Conservation (phyloP, 176 grass and related monocot genomes). For the Typha latifolia region DNA sequence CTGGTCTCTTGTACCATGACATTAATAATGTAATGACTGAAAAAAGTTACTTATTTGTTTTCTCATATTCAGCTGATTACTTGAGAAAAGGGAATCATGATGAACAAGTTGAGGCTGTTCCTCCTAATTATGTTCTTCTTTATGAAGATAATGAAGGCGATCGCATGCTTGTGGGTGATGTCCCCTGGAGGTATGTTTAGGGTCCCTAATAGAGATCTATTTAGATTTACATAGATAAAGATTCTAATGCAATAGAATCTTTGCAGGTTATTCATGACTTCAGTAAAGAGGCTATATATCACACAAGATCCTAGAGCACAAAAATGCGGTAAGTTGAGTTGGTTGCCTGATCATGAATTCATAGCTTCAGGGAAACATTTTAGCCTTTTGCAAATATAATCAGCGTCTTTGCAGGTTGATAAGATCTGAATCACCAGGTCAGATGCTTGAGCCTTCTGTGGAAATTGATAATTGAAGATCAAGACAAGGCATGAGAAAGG, state of each 20-base stretch:
- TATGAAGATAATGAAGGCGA: slow-evolving; percentile 67
- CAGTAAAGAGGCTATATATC: slow-evolving; percentile 69
- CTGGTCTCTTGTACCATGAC: too few species aligned
- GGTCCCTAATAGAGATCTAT: background rate
- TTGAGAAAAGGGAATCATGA: slow-evolving; percentile 10
- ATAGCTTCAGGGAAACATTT: too few species aligned
- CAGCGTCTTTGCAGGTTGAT: too few species aligned
- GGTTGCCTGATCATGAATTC: too few species aligned
- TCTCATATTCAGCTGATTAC: slow-evolving; percentile 9
- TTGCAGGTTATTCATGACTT: slow-evolving; percentile 51
- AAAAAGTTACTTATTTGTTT: background rate
- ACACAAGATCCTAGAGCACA: slow-evolving; percentile 28
- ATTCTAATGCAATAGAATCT: background rate
- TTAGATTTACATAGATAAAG: too few species aligned
- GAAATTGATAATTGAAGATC: too few species aligned
- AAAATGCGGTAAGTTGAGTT: slow-evolving; percentile 4
- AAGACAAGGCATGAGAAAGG: too few species aligned
- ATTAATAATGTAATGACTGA: background rate
- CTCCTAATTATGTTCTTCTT: slow-evolving; percentile 40
- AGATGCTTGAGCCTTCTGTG: too few species aligned
- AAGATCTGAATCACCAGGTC: background rate
- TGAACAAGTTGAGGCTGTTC: slow-evolving; percentile 15
- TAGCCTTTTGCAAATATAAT: too few species aligned
- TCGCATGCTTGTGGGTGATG: slow-evolving; percentile 64
- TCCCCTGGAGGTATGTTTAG: slow-evolving; percentile 56